These are phyloP conservation scores for Rhododendron simsii DNA, from an alignment of 148 eudicot species.

Conservation along the genomic window DNA sequence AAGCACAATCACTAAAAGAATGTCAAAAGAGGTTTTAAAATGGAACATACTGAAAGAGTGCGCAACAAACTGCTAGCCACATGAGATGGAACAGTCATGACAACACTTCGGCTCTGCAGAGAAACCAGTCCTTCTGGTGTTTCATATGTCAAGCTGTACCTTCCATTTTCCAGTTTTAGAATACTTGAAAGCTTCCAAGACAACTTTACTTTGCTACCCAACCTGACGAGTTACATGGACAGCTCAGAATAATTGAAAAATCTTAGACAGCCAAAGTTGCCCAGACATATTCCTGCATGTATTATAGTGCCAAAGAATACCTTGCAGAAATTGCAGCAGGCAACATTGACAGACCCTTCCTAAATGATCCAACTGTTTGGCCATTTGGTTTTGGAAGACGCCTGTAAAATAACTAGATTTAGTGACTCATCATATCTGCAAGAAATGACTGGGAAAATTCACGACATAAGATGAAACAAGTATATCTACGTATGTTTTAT, in stretches of 20 bases:
- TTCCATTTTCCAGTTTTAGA: slow-evolving; percentile 40
- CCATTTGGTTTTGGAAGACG: slow-evolving; percentile 81
- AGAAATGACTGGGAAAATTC: slow-evolving; percentile 7
- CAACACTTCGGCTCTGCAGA: slow-evolving; percentile 54
- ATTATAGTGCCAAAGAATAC: slow-evolving; percentile 26
- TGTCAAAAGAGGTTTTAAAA: background rate
- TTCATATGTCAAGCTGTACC: slow-evolving; percentile 60
- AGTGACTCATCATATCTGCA: background rate
- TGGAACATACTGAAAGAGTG: slow-evolving; percentile 63
- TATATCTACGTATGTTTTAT: background rate
- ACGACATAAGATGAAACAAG: background rate
- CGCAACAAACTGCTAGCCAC: slow-evolving; percentile 60
- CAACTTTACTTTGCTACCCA: slow-evolving; percentile 66
- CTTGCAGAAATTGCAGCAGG: slow-evolving; percentile 73
- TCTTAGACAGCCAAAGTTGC: background rate
- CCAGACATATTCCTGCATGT: background rate
- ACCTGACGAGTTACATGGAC: slow-evolving; percentile 29
- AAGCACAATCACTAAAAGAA: background rate
- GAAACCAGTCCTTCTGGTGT: slow-evolving; percentile 62
- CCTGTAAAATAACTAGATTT: slow-evolving; percentile 34
- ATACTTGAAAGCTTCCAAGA: slow-evolving; percentile 75
- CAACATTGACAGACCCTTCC: slow-evolving; percentile 67
- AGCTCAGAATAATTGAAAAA: background rate
- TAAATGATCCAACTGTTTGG: slow-evolving; percentile 87
- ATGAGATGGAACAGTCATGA: slow-evolving; percentile 77